Percentiles rank a stretch among this genome's conserved stretches.
phyloP scores from a whole-genome alignment of 192 early-diverging fungal species.

The Rhizophagus clarus region DNA sequence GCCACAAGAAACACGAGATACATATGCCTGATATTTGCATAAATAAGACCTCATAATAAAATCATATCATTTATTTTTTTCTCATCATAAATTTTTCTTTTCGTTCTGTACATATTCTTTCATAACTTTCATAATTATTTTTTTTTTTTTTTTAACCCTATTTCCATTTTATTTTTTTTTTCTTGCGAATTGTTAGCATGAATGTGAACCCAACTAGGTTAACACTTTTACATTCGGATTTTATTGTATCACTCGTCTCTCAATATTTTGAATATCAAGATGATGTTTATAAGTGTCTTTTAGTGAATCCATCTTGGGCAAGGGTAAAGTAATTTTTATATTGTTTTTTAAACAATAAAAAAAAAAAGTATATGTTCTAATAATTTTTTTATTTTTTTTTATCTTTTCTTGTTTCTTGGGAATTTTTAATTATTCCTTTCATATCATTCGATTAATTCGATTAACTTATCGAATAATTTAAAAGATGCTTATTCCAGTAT shows the following conservation, averaged over 20 bases:
- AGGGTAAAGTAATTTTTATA: background rate
- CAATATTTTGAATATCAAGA: constrained; percentile 3
- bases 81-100: too few relatives aligned
- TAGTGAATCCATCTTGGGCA: background rate
- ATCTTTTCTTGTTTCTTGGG: background rate
- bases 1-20: background rate
- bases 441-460: background rate
- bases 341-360: background rate
- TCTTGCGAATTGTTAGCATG: too few relatives aligned
- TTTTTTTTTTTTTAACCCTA: too few relatives aligned
- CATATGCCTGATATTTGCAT: background rate
- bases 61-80: too few relatives aligned
- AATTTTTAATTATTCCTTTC: background rate
- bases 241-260: background rate
- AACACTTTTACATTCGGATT: background rate
- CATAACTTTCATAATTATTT: too few relatives aligned
- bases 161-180: background rate
- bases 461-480: background rate
- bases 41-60: background rate
- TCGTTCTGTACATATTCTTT: too few relatives aligned
- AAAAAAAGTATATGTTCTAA: background rate
- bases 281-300: background rate
- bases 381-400: background rate
- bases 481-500: background rate
- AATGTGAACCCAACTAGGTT: background rate